Conservation (phyloP, 140 eudicot species). For the Stevia rebaudiana region DNA sequence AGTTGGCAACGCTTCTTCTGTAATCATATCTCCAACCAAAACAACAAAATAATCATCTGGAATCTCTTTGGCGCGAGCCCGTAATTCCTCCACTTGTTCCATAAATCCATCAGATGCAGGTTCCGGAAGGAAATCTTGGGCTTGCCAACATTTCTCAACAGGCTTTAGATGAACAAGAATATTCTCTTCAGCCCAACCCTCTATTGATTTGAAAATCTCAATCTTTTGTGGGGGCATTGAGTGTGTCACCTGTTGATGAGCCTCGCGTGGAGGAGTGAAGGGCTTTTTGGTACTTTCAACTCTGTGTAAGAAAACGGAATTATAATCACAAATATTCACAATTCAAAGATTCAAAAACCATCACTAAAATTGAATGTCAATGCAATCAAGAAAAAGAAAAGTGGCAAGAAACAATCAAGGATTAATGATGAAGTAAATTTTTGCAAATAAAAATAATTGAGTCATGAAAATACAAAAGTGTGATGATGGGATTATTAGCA, state of each 20-base stretch:
- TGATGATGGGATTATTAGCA: background rate
- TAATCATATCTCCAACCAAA: constrained; percentile 79
- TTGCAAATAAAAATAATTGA: background rate
- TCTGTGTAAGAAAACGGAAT: constrained; percentile 27
- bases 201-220: constrained; percentile 65
- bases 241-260: constrained; percentile 64
- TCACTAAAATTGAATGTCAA: background rate
- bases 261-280: constrained; percentile 63
- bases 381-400: background rate
- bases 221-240: constrained; percentile 79
- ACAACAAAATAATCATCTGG: constrained; percentile 86
- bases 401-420: background rate
- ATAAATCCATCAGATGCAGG: constrained; percentile 70
- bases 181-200: constrained; percentile 68
- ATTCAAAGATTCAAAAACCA: constrained; percentile 10
- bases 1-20: constrained; percentile 83
- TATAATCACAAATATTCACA: too few species aligned
- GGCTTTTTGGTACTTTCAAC: constrained; percentile 48
- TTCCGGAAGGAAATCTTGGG: constrained; percentile 78
- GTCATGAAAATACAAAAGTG: background rate
- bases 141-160: constrained; percentile 80
- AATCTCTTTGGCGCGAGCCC: constrained; percentile 62
- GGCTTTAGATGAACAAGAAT: constrained; percentile 59
- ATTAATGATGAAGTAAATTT: background rate
- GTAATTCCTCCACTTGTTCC: constrained; percentile 58